Percentiles rank a stretch among this genome's conserved stretches.
Evolutionary conservation across 1,284 basidiomycete species (phyloP).

Genomic region (Ustilago bromivora): DNA sequence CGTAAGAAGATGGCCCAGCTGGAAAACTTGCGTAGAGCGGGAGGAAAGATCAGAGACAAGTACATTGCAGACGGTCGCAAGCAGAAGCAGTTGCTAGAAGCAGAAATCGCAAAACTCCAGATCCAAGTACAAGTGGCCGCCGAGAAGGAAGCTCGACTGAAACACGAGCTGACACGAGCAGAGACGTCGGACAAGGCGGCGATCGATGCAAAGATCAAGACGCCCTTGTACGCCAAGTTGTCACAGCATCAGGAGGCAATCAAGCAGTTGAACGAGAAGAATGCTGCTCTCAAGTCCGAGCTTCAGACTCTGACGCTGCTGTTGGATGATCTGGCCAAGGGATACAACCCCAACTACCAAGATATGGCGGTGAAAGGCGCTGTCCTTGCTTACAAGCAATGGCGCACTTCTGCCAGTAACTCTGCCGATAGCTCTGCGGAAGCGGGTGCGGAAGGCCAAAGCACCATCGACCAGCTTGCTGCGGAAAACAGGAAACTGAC

Average conservation of each 20-base stretch:
- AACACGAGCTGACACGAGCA: conserved; percentile 45
- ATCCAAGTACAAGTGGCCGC: conserved; percentile 77
- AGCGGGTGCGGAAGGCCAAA: not conserved
- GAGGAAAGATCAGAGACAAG: conserved; percentile 87
- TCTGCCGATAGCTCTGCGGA: conserved; percentile 4
- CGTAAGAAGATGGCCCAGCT: conserved; percentile 78
- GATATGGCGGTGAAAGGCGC: conserved; percentile 99
- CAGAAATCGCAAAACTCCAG: conserved; percentile 71
- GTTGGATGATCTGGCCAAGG: conserved; percentile 79
- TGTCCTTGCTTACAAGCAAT: conserved; percentile 89
- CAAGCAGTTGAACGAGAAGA: conserved; percentile 79
- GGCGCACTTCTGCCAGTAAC: conserved; percentile 67
- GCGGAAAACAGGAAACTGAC: conserved; percentile 33
- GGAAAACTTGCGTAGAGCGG: conserved; percentile 81
- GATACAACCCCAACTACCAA: conserved; percentile 98
- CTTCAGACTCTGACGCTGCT: conserved; percentile 85
- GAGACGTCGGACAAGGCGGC: conserved; percentile 58
- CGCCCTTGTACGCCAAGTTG: conserved; percentile 82
- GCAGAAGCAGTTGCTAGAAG: conserved; percentile 72
- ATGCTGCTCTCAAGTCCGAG: conserved; percentile 79
- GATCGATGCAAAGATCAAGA: conserved; percentile 77
- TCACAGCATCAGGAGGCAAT: conserved; percentile 81
- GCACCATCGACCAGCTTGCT: conserved; percentile 1
- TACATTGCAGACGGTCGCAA: conserved; percentile 83
- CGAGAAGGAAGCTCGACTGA: conserved; percentile 54